These are phyloP conservation scores for Aleurites moluccanus DNA, from an alignment of 441 rosid species.

Conservation along the genomic window DNA sequence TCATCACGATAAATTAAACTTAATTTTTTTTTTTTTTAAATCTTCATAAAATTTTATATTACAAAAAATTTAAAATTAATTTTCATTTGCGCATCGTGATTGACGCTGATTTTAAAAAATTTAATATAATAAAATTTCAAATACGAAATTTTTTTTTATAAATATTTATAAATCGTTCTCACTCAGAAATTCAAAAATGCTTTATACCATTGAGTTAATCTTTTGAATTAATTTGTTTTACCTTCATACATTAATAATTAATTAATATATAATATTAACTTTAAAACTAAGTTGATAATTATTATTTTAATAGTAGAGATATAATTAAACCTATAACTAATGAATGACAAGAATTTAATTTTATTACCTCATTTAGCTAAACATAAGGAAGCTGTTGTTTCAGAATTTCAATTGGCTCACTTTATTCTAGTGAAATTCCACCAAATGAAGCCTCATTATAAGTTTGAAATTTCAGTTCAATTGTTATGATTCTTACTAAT, in stretches of 20 bases:
- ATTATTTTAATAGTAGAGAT: too few relatives aligned
- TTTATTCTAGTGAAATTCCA: slow-evolving; percentile 21
- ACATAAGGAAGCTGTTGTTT: not conserved
- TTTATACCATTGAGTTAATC: too few relatives aligned
- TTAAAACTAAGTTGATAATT: not conserved
- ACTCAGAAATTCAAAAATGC: too few relatives aligned
- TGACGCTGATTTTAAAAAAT: too few relatives aligned
- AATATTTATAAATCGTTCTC: too few relatives aligned
- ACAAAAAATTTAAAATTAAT: too few relatives aligned
- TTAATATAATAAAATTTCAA: too few relatives aligned
- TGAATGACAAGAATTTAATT: not conserved
- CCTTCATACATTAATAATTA: not conserved
- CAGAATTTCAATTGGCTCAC: not conserved
- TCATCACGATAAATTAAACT: not conserved
- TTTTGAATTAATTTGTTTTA: too few relatives aligned
- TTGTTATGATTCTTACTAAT: not conserved
- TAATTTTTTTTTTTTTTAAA: not conserved
- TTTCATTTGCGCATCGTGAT: too few relatives aligned
- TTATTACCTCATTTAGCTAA: slow-evolving; percentile 12
- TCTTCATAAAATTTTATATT: too few relatives aligned
- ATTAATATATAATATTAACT: not conserved
- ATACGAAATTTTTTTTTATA: too few relatives aligned
- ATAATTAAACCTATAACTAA: not conserved
- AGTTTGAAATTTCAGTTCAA: slow-evolving; percentile 6
- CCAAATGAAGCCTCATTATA: slow-evolving; percentile 7